phyloP scores from a whole-genome alignment of 352 stramenopile species.

The Globisporangium recalcitrans region DNA sequence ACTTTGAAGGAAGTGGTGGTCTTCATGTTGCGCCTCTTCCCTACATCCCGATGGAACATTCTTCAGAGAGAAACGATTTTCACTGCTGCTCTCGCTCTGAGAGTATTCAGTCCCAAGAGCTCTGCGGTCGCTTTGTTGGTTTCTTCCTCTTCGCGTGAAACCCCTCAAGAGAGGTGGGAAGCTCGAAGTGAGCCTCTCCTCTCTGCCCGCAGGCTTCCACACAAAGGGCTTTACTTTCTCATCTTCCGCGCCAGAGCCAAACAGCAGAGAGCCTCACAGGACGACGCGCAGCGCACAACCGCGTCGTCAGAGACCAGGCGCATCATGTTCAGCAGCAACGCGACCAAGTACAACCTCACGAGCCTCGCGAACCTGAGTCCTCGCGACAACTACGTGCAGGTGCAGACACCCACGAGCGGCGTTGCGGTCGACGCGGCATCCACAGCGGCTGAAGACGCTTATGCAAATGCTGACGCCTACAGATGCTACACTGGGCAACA shows the following conservation, averaged over 20 bases:
- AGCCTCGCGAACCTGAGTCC: constrained; percentile 10
- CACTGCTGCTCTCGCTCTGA: too few relatives aligned
- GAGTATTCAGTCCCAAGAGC: too few relatives aligned
- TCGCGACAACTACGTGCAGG: constrained; percentile 5
- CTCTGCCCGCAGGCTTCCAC: not conserved
- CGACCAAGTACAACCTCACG: constrained; percentile 4
- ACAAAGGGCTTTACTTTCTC: not conserved
- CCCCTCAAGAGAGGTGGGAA: too few relatives aligned
- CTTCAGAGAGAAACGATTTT: too few relatives aligned
- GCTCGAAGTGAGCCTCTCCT: not conserved
- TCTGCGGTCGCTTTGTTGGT: not conserved
- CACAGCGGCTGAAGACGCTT: not conserved
- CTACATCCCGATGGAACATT: too few relatives aligned
- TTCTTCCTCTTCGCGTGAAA: not conserved
- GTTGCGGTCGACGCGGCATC: not conserved
- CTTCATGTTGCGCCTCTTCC: too few relatives aligned
- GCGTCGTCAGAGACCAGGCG: not conserved
- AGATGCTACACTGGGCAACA: not conserved
- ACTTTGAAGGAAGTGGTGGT: too few relatives aligned
- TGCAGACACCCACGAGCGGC: constrained; percentile 1
- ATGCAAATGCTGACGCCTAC: not conserved
- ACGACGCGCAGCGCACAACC: too few relatives aligned
- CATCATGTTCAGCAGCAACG: constrained; percentile 6
- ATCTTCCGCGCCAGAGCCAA: not conserved
- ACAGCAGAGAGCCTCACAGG: not conserved